phyloP scores from a whole-genome alignment of 148 eudicot genomes.

The Arctostaphylos glauca region DNA sequence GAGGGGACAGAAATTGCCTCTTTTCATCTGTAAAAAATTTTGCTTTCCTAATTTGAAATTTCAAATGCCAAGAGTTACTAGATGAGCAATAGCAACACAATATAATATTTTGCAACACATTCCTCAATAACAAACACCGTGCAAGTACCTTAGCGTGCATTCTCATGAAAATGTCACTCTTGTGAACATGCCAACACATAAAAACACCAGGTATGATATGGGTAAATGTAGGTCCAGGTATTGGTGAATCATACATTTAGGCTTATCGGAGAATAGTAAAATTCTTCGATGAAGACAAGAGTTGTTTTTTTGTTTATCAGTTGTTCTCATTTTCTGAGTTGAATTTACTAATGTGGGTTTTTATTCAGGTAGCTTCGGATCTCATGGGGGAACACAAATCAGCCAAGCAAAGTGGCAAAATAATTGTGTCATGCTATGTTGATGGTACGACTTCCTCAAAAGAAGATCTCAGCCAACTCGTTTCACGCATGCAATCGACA shows the following conservation, averaged over 20 bases:
- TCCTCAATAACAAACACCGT: too few species aligned
- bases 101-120: too few species aligned
- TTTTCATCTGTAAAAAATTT: too few species aligned
- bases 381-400: slow-evolving; percentile 23
- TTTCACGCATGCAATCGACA: slow-evolving; percentile 40
- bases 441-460: slow-evolving; percentile 26
- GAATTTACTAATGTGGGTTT: neutral
- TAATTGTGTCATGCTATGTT: slow-evolving; percentile 38
- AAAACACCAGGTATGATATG: neutral
- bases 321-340: slow-evolving; percentile 8
- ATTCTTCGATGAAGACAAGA: neutral
- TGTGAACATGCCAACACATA: too few species aligned
- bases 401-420: slow-evolving; percentile 22
- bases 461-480: slow-evolving; percentile 36
- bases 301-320: neutral
- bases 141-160: too few species aligned
- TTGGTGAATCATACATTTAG: neutral
- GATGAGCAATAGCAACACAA: too few species aligned
- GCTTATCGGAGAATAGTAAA: neutral
- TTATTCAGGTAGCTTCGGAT: slow-evolving; percentile 35
- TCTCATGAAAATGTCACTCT: neutral
- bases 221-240: neutral
- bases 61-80: too few species aligned
- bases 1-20: too few species aligned
- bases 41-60: too few species aligned